Percentiles rank a stretch among this genome's conserved stretches.
phyloP scores from a whole-genome alignment of 2,329 filamentous ascomycete genomes.

The Microsporum audouinii region DNA sequence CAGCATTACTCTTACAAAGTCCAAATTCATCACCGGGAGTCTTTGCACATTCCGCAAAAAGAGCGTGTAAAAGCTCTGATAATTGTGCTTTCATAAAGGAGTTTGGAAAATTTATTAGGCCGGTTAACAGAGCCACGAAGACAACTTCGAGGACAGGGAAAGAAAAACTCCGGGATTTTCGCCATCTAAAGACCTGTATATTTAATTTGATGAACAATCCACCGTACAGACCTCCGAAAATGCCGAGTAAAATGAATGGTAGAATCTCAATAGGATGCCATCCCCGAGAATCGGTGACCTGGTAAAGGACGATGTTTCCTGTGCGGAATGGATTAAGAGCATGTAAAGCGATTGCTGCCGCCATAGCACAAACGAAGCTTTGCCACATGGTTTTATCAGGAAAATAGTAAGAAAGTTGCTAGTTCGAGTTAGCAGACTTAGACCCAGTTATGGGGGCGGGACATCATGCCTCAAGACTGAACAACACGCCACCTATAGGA shows the following conservation, averaged over 20 bases:
- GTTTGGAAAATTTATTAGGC: slow-evolving; percentile 88
- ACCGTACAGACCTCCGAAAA: slow-evolving; percentile 86
- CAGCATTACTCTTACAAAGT: slow-evolving; percentile 77
- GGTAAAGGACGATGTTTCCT: slow-evolving; percentile 88
- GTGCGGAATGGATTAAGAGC: slow-evolving; percentile 89
- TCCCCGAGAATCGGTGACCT: slow-evolving; percentile 79
- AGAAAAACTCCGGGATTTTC: slow-evolving; percentile 57
- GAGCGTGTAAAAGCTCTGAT: slow-evolving; percentile 77
- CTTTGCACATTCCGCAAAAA: slow-evolving; percentile 82
- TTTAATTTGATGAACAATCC: slow-evolving; percentile 92
- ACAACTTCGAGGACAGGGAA: slow-evolving; percentile 70
- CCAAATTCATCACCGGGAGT: slow-evolving; percentile 76
- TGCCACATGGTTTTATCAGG: slow-evolving; percentile 99
- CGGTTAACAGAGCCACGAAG: slow-evolving; percentile 67
- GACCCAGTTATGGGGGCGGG: background rate
- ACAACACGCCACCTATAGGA: slow-evolving; percentile 86
- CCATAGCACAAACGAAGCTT: slow-evolving; percentile 97
- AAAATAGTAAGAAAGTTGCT: slow-evolving; percentile 93
- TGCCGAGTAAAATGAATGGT: slow-evolving; percentile 74
- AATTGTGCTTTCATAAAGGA: slow-evolving; percentile 90
- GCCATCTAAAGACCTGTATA: slow-evolving; percentile 73
- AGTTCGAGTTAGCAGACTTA: slow-evolving; percentile 15
- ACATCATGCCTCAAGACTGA: slow-evolving; percentile 69
- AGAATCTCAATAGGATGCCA: slow-evolving; percentile 94
- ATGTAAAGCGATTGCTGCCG: slow-evolving; percentile 87